Evolutionary conservation across 257 asterid genomes (phyloP), one percentile per base, ranked within the genome.

Genomic region (Coffea eugenioides): DNA sequence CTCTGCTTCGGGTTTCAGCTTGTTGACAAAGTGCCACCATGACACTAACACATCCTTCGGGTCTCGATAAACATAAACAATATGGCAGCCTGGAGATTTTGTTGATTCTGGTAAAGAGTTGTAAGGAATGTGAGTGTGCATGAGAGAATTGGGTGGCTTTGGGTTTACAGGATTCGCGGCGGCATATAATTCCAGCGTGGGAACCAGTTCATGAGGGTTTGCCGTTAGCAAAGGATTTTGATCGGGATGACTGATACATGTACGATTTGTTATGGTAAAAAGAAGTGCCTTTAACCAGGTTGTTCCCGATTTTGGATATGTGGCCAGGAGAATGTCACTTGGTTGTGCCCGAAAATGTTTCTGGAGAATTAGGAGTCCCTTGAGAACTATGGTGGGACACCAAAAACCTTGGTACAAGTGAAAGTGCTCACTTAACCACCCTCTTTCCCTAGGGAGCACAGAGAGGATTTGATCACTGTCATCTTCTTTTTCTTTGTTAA

Each of bases 271-370:
- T 36, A 82, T 72, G 16, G 80, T 16, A 45, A 85, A 82, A 48
- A 85, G 80, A 51, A 85, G 80, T 0, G 84, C 86, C 77, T 85
- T 85, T 39, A 82, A 80, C 86, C 88, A 82, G 15, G 84, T 85
- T 3, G 88, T 80, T 1, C 88, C 86, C 8, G 84, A 85, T 79
- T 82, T 85, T 34, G 88, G 86, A 56, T 25, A 59, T 45, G 78
- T 85, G 23, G 74, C 84, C 65, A 82, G 57, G 21, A 82, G 9
- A 76, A 85, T 46, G 69, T 70, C 82, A 0, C 45, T 51, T 10
- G 86, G 82, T 62, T 75, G 72, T 1, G 84, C 69, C 66, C 46
- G 69, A 25, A 82, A 85, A 71, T 43, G 68, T 18, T 76, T 75
- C 78, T 85, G 80, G 69, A 85, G 88, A 56, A 77, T 75, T 46